phyloP scores from a whole-genome alignment of 2,329 filamentous ascomycete species.

The Dactylellina cionopaga region DNA sequence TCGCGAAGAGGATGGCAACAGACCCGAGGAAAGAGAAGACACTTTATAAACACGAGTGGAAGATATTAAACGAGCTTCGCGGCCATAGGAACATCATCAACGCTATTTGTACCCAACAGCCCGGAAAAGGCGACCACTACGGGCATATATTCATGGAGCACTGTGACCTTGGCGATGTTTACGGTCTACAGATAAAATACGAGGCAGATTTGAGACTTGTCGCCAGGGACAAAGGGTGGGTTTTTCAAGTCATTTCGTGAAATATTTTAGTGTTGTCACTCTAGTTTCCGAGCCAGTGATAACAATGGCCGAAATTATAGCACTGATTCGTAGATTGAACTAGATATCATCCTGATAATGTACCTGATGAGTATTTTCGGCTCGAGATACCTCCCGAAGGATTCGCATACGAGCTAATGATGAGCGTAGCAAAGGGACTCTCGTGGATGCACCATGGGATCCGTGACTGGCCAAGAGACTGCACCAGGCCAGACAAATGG shows the following conservation, averaged over 20 bases:
- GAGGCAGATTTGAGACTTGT: background rate
- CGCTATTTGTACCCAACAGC: conserved; percentile 4
- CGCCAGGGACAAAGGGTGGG: background rate
- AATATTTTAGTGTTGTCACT: too few relatives aligned
- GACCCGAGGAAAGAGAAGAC: background rate
- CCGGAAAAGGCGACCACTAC: background rate
- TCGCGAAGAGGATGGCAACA: background rate
- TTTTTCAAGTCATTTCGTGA: too few relatives aligned
- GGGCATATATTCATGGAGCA: conserved; percentile 46
- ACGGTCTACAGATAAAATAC: background rate
- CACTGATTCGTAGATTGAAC: too few relatives aligned
- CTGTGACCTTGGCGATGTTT: conserved; percentile 29
- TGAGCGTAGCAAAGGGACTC: conserved; percentile 21
- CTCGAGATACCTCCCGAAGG: conserved; percentile 5
- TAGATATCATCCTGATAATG: too few relatives aligned
- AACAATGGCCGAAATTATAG: too few relatives aligned
- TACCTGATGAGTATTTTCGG: background rate
- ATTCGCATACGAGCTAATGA: conserved; percentile 27
- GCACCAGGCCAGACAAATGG: conserved; percentile 10
- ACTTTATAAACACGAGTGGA: conserved; percentile 14
- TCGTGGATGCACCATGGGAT: conserved; percentile 30
- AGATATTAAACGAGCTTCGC: background rate
- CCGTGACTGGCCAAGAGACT: conserved; percentile 23
- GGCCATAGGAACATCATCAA: conserved; percentile 28
- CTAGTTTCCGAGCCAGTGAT: too few relatives aligned